These are phyloP conservation scores for Epithemia pelagica DNA, from an alignment of 108 stramenopile genomes.

Conservation along the genomic window DNA sequence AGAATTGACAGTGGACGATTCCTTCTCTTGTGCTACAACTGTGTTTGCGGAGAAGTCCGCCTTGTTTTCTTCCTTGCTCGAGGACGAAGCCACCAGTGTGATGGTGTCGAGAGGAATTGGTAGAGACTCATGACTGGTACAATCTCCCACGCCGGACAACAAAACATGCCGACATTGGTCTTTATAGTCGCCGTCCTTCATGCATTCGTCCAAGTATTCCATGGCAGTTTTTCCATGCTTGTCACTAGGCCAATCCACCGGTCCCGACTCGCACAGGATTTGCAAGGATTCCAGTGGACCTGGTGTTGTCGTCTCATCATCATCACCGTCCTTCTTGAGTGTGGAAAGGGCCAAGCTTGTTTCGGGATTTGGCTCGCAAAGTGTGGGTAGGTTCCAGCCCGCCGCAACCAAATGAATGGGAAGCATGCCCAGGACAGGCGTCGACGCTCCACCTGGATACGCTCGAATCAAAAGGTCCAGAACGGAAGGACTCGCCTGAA, in stretches of 20 bases:
- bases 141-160: background rate
- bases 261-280: background rate
- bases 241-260: background rate
- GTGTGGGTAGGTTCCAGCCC: constrained; percentile 3
- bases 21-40: background rate
- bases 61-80: background rate
- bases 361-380: background rate
- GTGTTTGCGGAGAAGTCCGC: background rate
- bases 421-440: constrained; percentile 16
- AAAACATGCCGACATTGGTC: background rate
- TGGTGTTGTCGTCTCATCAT: background rate
- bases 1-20: too few species aligned
- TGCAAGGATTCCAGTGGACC: background rate
- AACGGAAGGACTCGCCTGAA: constrained; percentile 3
- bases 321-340: too few species aligned
- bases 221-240: background rate
- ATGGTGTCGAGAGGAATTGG: background rate
- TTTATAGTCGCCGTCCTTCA: background rate
- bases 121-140: background rate
- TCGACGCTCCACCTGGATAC: constrained; percentile 13
- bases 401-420: constrained; percentile 31
- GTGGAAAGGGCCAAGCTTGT: background rate
- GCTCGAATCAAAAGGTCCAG: constrained; percentile 18
- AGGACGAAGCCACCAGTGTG: background rate
- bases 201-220: background rate